Conservation (phyloP, 805 yeast species). For the Hanseniaspora lachancei region DNA sequence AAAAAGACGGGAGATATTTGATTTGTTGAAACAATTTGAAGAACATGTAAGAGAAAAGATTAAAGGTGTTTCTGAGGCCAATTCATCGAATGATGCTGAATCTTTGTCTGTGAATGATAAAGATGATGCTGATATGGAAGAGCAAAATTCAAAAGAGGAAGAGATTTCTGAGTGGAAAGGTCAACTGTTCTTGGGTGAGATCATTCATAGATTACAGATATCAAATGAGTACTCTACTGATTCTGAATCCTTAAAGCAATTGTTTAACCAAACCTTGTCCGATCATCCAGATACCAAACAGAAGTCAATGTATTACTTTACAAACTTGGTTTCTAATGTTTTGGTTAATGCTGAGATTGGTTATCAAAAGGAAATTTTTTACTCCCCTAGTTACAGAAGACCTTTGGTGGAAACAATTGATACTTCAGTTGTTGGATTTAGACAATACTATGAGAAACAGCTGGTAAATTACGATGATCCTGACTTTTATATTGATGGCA, state of each 20-base stretch:
- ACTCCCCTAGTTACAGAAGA: slow-evolving; percentile 28
- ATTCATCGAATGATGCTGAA: not conserved
- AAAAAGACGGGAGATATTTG: slow-evolving; percentile 36
- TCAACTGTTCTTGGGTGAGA: slow-evolving; percentile 35
- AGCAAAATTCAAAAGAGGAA: slow-evolving; percentile 7
- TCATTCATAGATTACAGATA: slow-evolving; percentile 41
- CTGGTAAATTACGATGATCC: slow-evolving; percentile 37
- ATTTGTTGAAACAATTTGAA: slow-evolving; percentile 34
- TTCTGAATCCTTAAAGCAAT: slow-evolving; percentile 30
- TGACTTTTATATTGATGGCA: slow-evolving; percentile 43
- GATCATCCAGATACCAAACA: slow-evolving; percentile 59
- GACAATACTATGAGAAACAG: slow-evolving; percentile 36
- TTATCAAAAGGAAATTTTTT: slow-evolving; percentile 36
- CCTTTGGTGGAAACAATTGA: slow-evolving; percentile 32
- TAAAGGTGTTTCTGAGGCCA: not conserved
- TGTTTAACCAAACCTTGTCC: slow-evolving; percentile 38
- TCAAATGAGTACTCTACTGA: slow-evolving; percentile 38
- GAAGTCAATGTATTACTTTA: slow-evolving; percentile 46
- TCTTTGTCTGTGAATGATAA: not conserved
- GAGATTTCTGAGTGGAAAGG: slow-evolving; percentile 41
- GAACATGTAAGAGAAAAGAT: slow-evolving; percentile 23
- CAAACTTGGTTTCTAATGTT: slow-evolving; percentile 38
- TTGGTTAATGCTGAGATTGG: slow-evolving; percentile 34
- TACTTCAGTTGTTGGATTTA: slow-evolving; percentile 32
- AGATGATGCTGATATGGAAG: not conserved